Evolutionary conservation across 2,329 filamentous ascomycete species (phyloP).

Genomic region (Fusarium incarnatum): DNA sequence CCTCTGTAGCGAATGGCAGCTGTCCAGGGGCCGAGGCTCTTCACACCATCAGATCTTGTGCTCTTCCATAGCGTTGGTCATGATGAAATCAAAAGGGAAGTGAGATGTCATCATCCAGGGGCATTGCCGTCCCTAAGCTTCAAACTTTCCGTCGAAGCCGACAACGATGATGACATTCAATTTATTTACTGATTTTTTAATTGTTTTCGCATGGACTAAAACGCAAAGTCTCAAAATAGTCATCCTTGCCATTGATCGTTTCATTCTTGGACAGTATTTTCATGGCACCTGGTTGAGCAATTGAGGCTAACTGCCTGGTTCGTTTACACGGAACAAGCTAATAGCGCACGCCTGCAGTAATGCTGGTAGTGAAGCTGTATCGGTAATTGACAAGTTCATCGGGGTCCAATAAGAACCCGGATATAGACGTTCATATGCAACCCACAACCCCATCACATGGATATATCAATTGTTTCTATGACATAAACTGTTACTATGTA

Average conservation of each 20-base stretch:
- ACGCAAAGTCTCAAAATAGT: neutral
- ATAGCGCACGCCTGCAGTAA: constrained; percentile 10
- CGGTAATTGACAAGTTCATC: neutral
- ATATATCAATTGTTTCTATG: neutral
- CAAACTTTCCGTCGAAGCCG: constrained; percentile 35
- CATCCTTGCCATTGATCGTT: neutral
- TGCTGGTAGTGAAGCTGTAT: neutral
- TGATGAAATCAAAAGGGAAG: constrained; percentile 24
- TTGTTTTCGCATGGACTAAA: neutral
- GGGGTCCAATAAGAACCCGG: neutral
- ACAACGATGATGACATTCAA: constrained; percentile 34
- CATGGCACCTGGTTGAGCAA: neutral
- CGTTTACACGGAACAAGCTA: constrained; percentile 26
- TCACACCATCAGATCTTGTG: constrained; percentile 30
- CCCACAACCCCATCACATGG: neutral
- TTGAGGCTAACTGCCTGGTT: neutral
- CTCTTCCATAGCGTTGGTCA: constrained; percentile 18
- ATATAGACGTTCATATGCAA: neutral
- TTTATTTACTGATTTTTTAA: neutral
- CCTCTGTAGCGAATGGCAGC: constrained; percentile 9
- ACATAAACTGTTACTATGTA: neutral
- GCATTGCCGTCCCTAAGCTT: constrained; percentile 28
- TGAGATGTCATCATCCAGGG: constrained; percentile 41
- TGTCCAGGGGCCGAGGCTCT: constrained; percentile 18
- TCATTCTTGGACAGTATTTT: constrained; percentile 3